These are phyloP conservation scores for Dictyostelium firmibasis DNA, from an alignment of 78 protist species.

Conservation along the genomic window DNA sequence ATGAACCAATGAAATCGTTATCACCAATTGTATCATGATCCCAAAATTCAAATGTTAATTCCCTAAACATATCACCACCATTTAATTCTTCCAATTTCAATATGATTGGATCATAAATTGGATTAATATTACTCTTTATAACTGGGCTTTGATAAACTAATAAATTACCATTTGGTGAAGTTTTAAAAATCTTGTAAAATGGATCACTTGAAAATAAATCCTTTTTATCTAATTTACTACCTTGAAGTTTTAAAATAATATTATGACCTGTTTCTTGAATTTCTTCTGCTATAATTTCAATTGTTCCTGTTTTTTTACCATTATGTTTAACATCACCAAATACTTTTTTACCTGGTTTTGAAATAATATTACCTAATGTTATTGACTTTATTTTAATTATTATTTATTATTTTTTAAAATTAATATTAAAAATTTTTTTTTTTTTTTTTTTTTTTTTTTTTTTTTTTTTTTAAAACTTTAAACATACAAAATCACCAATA, in stretches of 20 bases:
- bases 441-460: no score
- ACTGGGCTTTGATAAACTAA: slow-evolving; percentile 61
- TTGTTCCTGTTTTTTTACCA: background rate
- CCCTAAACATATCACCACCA: background rate
- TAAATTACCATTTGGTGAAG: background rate
- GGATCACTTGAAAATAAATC: slow-evolving; percentile 84
- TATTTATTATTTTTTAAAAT: background rate
- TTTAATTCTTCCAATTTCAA: background rate
- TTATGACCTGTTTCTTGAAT: background rate
- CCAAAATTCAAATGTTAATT: slow-evolving; percentile 49
- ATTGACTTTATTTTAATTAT: background rate
- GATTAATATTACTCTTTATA: slow-evolving; percentile 49
- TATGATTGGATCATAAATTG: slow-evolving; percentile 28
- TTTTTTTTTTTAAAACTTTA: background rate
- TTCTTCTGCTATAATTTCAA: slow-evolving; percentile 38
- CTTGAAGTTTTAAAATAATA: background rate
- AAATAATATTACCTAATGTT: background rate
- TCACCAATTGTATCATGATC: slow-evolving; percentile 77
- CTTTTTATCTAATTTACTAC: slow-evolving; percentile 28
- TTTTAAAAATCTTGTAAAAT: slow-evolving; percentile 21
- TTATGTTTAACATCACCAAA: background rate
- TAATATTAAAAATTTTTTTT: no score
- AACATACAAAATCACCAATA: background rate
- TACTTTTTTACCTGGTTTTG: slow-evolving; percentile 2
- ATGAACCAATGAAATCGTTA: slow-evolving; percentile 81